Base-by-base conservation (phyloP, 176 grass and related monocot genomes). In the Triticum urartu region DNA sequence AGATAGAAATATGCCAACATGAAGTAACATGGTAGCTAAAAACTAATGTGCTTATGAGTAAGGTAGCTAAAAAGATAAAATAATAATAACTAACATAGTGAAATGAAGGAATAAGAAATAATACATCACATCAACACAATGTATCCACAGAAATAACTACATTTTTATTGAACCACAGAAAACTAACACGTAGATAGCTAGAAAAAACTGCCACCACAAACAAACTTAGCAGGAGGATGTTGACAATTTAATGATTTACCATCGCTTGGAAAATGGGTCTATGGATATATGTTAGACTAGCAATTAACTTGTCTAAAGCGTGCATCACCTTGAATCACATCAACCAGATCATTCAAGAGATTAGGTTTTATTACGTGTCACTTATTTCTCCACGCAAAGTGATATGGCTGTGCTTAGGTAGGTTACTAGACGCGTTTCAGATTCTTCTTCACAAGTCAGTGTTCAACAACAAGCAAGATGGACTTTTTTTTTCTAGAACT, bases 271-370 rank as follows among this genome's bases (percentile, higher is more conserved):
- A 7, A 64, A 79, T 28, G 70, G 52, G 14, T 32, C 67, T 74
- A 11, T 43, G 5, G 4, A 56, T 42, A 40, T 13, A 73, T 26
- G 10, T n/a, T 35, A 42, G 20, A 43, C 20, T 24, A 47, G 24
- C 54, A 58, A 21, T 20, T 66, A 59, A 75, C 66, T 86, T 90
- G 25, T 73, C 58, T 84, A 36, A 74, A 79, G 68, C 34, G 43
- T 74, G 25, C 43, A 47, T 83, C 73, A 90, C 35, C 40, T 65
- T 56, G 75, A 80, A 79, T 74, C 45, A 79, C 25, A 87, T 74
- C 72, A 54, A n/a, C 60, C 72, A 74, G 59, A 68, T 87, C 67
- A 48, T 84, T 10, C 25, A 18, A 62, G 68, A 52, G 45, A 11
- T 42, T 73, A 69, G 18, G 2, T 84, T 79, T 68, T 30, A 80